Percentiles rank a stretch among this genome's conserved stretches.
phyloP scores from a whole-genome alignment of 1,139 yeast genomes.

The Yamadazyma diospyri region DNA sequence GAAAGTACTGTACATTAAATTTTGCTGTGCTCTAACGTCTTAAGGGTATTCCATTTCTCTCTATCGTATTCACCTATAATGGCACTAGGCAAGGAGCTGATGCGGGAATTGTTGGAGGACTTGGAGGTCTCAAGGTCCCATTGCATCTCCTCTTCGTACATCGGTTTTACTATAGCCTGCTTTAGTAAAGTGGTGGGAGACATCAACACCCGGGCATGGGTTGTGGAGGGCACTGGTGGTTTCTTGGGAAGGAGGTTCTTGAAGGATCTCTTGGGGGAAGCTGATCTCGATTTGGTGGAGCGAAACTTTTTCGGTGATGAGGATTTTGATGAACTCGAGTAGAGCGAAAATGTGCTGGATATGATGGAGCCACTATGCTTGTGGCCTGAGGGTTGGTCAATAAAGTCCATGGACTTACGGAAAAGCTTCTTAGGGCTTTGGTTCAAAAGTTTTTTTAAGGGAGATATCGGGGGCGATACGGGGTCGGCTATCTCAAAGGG shows the following conservation, averaged over 20 bases:
- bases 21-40: slow-evolving; percentile 21
- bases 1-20: slow-evolving; percentile 1
- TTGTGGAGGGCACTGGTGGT: not conserved
- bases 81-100: slow-evolving; percentile 53
- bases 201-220: slow-evolving; percentile 6
- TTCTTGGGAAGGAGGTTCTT: slow-evolving; percentile 19
- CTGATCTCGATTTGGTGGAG: slow-evolving; percentile 12
- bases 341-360: slow-evolving; percentile 28
- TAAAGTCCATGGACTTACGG: slow-evolving; percentile 21
- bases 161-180: slow-evolving; percentile 17
- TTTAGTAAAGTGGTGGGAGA: slow-evolving; percentile 16
- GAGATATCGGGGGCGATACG: slow-evolving; percentile 18
- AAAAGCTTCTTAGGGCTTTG: slow-evolving; percentile 36
- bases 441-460: slow-evolving; percentile 30
- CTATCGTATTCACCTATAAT: slow-evolving; percentile 62
- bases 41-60: slow-evolving; percentile 60
- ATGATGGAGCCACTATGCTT: slow-evolving; percentile 23
- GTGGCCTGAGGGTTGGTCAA: slow-evolving; percentile 14
- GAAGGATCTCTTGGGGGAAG: slow-evolving; percentile 29
- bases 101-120: slow-evolving; percentile 37
- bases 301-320: slow-evolving; percentile 10
- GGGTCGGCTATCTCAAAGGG: slow-evolving; percentile 9
- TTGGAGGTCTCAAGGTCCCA: slow-evolving; percentile 41
- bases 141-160: slow-evolving; percentile 18
- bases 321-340: slow-evolving; percentile 19